Conservation (phyloP, 352 stramenopile genomes). For the Pythium sukuiense region DNA sequence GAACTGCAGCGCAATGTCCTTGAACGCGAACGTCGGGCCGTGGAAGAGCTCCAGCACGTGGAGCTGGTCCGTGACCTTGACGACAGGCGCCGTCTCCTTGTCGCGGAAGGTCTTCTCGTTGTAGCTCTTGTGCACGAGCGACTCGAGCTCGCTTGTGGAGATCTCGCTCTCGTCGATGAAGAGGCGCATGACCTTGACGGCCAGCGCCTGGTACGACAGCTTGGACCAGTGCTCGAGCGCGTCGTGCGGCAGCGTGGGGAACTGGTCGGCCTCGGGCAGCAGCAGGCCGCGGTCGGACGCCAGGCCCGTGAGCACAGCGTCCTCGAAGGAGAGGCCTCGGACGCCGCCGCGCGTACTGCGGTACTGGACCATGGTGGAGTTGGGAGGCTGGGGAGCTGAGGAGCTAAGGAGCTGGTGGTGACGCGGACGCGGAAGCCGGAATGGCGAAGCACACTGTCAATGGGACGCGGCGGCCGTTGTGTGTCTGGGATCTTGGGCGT, state of each 20-base stretch:
- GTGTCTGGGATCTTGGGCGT: neutral
- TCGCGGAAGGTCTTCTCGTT: slow-evolving; percentile 89
- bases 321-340: slow-evolving; percentile 81
- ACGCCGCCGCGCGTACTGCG: slow-evolving; percentile 82
- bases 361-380: slow-evolving; percentile 75
- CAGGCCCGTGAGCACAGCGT: slow-evolving; percentile 85
- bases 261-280: slow-evolving; percentile 74
- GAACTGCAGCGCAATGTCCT: slow-evolving; percentile 99
- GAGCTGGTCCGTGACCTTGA: slow-evolving; percentile 88
- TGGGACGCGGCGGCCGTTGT: neutral
- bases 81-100: slow-evolving; percentile 93
- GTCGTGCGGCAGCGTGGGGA: slow-evolving; percentile 70
- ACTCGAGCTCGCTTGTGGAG: slow-evolving; percentile 82
- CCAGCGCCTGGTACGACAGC: slow-evolving; percentile 94
- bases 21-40: slow-evolving; percentile 99
- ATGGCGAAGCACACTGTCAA: slow-evolving; percentile 3
- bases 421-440: slow-evolving; percentile 14
- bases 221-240: slow-evolving; percentile 79
- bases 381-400: neutral
- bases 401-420: slow-evolving; percentile 6
- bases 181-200: slow-evolving; percentile 94
- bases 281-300: slow-evolving; percentile 83
- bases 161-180: slow-evolving; percentile 97
- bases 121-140: slow-evolving; percentile 94
- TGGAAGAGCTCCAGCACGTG: slow-evolving; percentile 98